A percentile compares a stretch with the other conserved stretches of the same genome.
Evolutionary conservation across 2,329 filamentous ascomycete genomes (phyloP).

Genomic region (Tricladium varicosporioides): DNA sequence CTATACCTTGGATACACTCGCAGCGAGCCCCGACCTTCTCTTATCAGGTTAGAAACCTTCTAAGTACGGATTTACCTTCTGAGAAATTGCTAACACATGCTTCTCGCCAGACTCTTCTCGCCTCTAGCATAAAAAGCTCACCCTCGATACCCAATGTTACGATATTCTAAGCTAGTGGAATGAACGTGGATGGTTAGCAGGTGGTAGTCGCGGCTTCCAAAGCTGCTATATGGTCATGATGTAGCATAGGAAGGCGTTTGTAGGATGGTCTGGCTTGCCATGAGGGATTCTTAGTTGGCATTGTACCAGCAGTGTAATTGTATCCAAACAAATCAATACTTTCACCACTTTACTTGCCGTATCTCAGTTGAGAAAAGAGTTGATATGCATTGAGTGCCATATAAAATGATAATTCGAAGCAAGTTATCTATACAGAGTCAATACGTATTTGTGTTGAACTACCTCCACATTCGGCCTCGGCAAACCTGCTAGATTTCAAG

Average conservation of each 20-base stretch:
- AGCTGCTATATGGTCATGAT: conserved; percentile 13
- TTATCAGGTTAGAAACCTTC: conserved; percentile 58
- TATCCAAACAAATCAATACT: conserved; percentile 21
- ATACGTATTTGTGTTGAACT: too few species aligned
- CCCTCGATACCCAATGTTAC: conserved; percentile 7
- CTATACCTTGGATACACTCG: conserved; percentile 96
- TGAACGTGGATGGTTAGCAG: conserved; percentile 1
- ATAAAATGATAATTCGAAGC: too few species aligned
- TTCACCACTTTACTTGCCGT: conserved; percentile 30
- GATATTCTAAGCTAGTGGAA: conserved; percentile 6
- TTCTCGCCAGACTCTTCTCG: conserved; percentile 54
- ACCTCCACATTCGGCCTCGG: conserved; percentile 14
- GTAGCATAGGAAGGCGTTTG: conserved; percentile 32
- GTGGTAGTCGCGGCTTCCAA: neutral
- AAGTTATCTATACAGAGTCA: too few species aligned
- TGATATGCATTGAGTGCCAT: conserved; percentile 6
- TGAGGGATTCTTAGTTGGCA: conserved; percentile 8
- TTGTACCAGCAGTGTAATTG: conserved; percentile 26
- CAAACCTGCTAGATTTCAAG: conserved; percentile 12
- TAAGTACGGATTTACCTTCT: neutral
- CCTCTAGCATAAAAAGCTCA: conserved; percentile 54
- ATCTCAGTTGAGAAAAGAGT: neutral
- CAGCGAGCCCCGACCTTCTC: conserved; percentile 83
- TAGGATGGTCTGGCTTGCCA: conserved; percentile 14
- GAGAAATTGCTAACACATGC: conserved; percentile 24